Evolutionary conservation across 805 yeast genomes (phyloP).

Genomic region (Komagataella pastoris): DNA sequence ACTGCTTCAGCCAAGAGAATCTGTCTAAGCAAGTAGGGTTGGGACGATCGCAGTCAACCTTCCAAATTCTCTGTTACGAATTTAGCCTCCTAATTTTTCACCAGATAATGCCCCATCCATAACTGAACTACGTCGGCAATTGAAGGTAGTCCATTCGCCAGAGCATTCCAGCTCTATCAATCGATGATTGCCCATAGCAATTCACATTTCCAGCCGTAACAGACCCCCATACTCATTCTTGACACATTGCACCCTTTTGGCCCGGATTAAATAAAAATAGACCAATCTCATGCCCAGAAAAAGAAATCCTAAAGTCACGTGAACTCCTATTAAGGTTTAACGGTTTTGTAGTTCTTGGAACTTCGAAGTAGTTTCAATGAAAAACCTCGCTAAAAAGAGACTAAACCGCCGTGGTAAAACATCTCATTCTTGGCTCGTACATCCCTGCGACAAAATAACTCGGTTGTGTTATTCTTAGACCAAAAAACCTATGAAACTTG

Average conservation of each 20-base stretch:
- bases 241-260: background rate
- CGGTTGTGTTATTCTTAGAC: background rate
- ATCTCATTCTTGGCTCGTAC: background rate
- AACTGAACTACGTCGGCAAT: too few relatives aligned
- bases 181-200: too few relatives aligned
- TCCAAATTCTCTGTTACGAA: too few relatives aligned
- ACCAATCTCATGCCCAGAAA: background rate
- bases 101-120: too few relatives aligned
- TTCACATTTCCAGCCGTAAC: background rate
- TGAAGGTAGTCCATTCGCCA: too few relatives aligned
- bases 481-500: background rate
- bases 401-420: background rate
- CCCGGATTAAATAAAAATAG: background rate
- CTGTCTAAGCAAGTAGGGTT: too few relatives aligned
- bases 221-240: background rate
- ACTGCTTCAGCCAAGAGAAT: too few relatives aligned
- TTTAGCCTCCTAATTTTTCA: too few relatives aligned
- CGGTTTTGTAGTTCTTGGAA: background rate
- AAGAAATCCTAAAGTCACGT: background rate
- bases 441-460: background rate
- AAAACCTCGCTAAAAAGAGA: background rate
- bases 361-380: background rate
- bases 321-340: background rate
- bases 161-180: too few relatives aligned
- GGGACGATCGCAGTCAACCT: too few relatives aligned